phyloP scores from a whole-genome alignment of 2,329 filamentous ascomycete species.

The Gaeumannomyces tritici region DNA sequence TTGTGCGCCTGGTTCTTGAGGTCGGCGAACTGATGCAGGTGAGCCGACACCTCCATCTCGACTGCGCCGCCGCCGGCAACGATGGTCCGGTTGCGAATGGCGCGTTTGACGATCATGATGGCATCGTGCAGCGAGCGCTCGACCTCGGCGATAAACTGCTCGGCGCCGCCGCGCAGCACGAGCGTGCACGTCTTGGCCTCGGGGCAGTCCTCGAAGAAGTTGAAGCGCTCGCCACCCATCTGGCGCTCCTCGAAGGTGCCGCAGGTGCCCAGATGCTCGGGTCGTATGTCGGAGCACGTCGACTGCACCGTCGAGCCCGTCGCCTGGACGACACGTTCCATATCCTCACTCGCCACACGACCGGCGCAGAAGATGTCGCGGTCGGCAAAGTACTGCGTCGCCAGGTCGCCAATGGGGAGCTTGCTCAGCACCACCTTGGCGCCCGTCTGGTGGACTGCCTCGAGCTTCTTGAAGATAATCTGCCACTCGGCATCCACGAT shows the following conservation, averaged over 20 bases:
- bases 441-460: constrained; percentile 85
- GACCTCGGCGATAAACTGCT: constrained; percentile 98
- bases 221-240: constrained; percentile 95
- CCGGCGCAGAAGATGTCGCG: constrained; percentile 97
- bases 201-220: constrained; percentile 95
- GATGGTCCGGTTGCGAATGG: constrained; percentile 88
- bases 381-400: constrained; percentile 96
- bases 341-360: constrained; percentile 80
- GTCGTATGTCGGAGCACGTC: constrained; percentile 89
- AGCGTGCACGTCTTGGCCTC: constrained; percentile 95
- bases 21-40: constrained; percentile 87
- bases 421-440: constrained; percentile 94
- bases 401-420: constrained; percentile 91
- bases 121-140: constrained; percentile 96
- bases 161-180: constrained; percentile 86
- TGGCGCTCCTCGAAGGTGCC: constrained; percentile 89
- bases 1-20: constrained; percentile 78
- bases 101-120: constrained; percentile 99
- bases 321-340: constrained; percentile 92
- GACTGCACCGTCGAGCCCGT: constrained; percentile 89
- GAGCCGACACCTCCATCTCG: constrained; percentile 95
- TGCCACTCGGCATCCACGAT: constrained; percentile 99
- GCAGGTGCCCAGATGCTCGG: constrained; percentile 84
- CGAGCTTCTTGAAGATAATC: constrained; percentile 99
- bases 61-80: constrained; percentile 89